phyloP scores from a whole-genome alignment of 116 monocot species.

The Iris pallida region DNA sequence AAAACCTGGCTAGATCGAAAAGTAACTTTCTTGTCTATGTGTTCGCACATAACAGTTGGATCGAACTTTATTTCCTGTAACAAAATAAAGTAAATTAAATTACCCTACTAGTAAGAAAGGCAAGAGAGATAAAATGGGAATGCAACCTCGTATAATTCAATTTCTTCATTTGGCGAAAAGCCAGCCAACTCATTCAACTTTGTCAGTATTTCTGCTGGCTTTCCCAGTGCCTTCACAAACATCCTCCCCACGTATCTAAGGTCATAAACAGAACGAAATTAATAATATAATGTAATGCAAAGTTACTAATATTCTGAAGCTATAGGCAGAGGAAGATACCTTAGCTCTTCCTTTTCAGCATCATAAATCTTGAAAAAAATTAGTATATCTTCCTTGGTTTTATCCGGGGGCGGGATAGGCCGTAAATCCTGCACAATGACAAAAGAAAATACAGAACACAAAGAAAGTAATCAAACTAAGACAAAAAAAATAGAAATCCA shows the following conservation, averaged over 20 bases:
- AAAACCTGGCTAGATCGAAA: slow-evolving; percentile 88
- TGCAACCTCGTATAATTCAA: slow-evolving; percentile 92
- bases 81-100: background rate
- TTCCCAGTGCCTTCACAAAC: slow-evolving; percentile 87
- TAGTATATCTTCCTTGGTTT: slow-evolving; percentile 90
- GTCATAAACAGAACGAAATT: slow-evolving; percentile 4
- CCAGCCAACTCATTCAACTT: slow-evolving; percentile 96
- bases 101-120: background rate
- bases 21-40: slow-evolving; percentile 68
- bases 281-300: background rate
- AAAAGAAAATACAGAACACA: background rate
- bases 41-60: slow-evolving; percentile 97
- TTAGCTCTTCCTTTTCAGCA: slow-evolving; percentile 88
- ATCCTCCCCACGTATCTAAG: slow-evolving; percentile 82
- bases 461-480: too few species aligned
- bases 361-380: slow-evolving; percentile 99
- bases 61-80: slow-evolving; percentile 97
- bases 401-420: slow-evolving; percentile 73
- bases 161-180: slow-evolving; percentile 72
- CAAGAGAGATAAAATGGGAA: background rate
- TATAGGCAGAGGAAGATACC: slow-evolving; percentile 34
- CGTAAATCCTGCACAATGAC: slow-evolving; percentile 45
- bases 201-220: slow-evolving; percentile 63
- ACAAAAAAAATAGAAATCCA: background rate
- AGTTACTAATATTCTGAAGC: background rate